Base-by-base conservation (phyloP, 257 asterid species). In the Datura wrightii region DNA sequence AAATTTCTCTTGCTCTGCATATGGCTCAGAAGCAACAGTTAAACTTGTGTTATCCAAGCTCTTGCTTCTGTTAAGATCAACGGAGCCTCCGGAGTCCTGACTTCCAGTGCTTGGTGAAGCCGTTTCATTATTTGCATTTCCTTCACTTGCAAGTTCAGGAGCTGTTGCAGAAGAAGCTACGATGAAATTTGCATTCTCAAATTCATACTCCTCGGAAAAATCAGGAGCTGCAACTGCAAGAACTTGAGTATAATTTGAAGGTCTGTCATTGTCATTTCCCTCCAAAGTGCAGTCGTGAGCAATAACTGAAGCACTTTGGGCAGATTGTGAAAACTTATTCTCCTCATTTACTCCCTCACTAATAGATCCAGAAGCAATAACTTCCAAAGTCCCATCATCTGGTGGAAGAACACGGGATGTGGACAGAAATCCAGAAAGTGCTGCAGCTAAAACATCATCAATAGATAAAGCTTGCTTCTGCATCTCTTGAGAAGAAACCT, bases 371-470 rank as follows among this genome's bases (percentile, higher is more conserved):
- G 56, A 46, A 69, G 15, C 18, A 78, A 24, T 24, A 52, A 83
- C 69, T 67, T 65, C 80, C 34, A 82, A 46, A 56, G 78, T 66
- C 69, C 60, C 78, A 15, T 79, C 37, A 79, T 83, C 89, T 10
- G 85, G 83, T 16, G 70, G 72, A 74, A 70, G 5, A 44, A 13
- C 83, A 4, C 52, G 54, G 54, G 88, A 66, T 34, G 90, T 48
- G 58, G 93, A 87, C 86, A 94, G 59, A 85, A 97, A 91, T 71
- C 94, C 93, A 83, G 94, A 78, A 72, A 94, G 95, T 72, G 99
- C 97, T 53, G 97, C 95, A 89, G 98, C 97, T 87, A 95, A 88
- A 85, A 97, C 96, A 86, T 92, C 97, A 86, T 95, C 96, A 83
- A 94, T 88, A 8, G 97, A 92, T 84, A 90, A 69, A 80, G 88